Evolutionary conservation across 805 yeast genomes (phyloP).

Genomic region (Brettanomyces sp.): DNA sequence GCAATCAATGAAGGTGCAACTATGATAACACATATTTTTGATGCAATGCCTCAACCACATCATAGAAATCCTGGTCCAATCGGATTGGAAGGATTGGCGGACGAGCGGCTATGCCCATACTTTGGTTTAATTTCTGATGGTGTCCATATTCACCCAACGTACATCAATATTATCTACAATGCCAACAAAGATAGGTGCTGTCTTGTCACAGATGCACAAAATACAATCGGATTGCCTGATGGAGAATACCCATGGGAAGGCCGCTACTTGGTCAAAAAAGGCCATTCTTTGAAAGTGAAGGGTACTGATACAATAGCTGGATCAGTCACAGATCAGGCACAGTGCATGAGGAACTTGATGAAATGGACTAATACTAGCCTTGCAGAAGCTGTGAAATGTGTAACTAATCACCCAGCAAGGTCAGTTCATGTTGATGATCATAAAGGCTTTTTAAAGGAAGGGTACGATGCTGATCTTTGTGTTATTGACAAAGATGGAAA

Average conservation of each 20-base stretch:
- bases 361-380: constrained; percentile 39
- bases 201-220: constrained; percentile 52
- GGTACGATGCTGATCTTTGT: constrained; percentile 50
- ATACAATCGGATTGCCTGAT: constrained; percentile 45
- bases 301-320: constrained; percentile 55
- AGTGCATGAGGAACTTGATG: constrained; percentile 40
- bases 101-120: constrained; percentile 29
- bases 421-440: constrained; percentile 32
- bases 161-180: constrained; percentile 39
- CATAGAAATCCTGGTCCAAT: constrained; percentile 50
- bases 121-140: constrained; percentile 52
- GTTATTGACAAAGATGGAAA: constrained; percentile 34
- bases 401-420: constrained; percentile 45
- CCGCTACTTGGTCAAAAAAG: constrained; percentile 38
- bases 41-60: constrained; percentile 54
- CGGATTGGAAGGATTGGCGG: constrained; percentile 27
- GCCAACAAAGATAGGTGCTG: constrained; percentile 45
- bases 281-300: constrained; percentile 35
- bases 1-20: constrained; percentile 44
- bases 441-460: constrained; percentile 42
- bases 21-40: constrained; percentile 54
- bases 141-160: constrained; percentile 48
- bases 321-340: constrained; percentile 45
- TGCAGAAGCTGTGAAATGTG: constrained; percentile 46
- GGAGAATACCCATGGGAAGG: constrained; percentile 46